Conservation (phyloP, 306 rosid genomes). For the Gastrolobium bilobum region DNA sequence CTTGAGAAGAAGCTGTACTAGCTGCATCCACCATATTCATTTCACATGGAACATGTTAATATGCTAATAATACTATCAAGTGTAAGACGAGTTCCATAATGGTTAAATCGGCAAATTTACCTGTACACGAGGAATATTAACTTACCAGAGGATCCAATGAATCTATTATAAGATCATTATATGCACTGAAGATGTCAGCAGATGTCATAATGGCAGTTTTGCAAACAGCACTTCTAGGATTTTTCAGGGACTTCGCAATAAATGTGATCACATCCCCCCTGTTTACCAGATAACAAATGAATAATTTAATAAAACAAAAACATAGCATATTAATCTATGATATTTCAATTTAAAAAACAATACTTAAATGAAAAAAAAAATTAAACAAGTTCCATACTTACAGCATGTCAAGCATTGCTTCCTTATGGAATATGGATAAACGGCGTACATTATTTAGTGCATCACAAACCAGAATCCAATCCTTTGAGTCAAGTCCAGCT, state of each 20-base stretch:
- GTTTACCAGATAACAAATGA: constrained; percentile 47
- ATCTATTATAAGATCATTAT: constrained; percentile 78
- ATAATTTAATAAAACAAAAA: constrained; percentile 14
- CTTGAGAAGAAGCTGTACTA: constrained; percentile 96
- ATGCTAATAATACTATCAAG: constrained; percentile 24
- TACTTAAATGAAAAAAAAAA: constrained; percentile 24
- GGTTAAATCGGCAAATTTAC: constrained; percentile 37
- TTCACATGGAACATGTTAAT: constrained; percentile 37
- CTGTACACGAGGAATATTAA: constrained; percentile 33
- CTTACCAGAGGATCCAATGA: constrained; percentile 92
- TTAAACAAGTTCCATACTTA: constrained; percentile 59
- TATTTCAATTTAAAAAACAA: constrained; percentile 16
- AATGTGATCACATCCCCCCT: constrained; percentile 84
- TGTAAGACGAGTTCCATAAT: constrained; percentile 22
- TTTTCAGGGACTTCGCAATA: constrained; percentile 85
- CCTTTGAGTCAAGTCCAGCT: constrained; percentile 84
- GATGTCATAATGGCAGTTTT: constrained; percentile 99
- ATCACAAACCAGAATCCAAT: constrained; percentile 88
- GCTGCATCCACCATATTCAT: constrained; percentile 63
- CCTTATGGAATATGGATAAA: constrained; percentile 81
- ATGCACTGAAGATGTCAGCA: constrained; percentile 87
- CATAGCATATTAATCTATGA: background rate
- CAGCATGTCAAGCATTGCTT: constrained; percentile 76
- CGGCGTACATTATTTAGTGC: constrained; percentile 89
- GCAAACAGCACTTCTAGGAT: constrained; percentile 96